A percentile compares a stretch with the other conserved stretches of the same genome.
These are phyloP conservation scores for Microbotryum violaceum DNA, from an alignment of 1,284 basidiomycete species.

Conservation along the genomic window DNA sequence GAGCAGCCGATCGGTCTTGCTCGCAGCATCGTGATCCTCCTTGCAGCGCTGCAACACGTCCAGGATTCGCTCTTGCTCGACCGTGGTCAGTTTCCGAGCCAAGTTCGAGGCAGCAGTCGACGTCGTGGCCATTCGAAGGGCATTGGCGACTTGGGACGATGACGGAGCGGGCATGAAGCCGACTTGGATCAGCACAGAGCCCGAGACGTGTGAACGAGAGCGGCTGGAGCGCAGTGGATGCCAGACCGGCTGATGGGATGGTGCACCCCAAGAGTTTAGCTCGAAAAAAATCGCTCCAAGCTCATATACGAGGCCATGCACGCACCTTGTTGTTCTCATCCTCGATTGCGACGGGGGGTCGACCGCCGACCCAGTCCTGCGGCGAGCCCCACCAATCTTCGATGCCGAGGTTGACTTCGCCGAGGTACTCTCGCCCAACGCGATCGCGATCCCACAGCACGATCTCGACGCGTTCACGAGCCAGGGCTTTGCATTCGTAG, in stretches of 20 bases:
- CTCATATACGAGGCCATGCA: constrained; percentile 52
- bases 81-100: constrained; percentile 49
- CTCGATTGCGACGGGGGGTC: constrained; percentile 14
- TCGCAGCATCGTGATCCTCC: constrained; percentile 52
- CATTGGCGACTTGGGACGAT: constrained; percentile 68
- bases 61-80: constrained; percentile 9
- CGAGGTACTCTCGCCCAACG: constrained; percentile 59
- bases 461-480: constrained; percentile 53
- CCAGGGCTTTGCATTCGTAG: constrained; percentile 37
- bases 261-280: constrained; percentile 53
- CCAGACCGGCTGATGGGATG: constrained; percentile 30
- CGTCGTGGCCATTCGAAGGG: constrained; percentile 43
- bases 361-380: constrained; percentile 39
- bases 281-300: background rate
- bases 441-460: constrained; percentile 89
- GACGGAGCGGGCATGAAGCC: constrained; percentile 57
- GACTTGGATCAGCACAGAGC: constrained; percentile 44
- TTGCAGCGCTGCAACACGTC: constrained; percentile 4
- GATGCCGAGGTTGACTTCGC: constrained; percentile 68
- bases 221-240: constrained; percentile 22
- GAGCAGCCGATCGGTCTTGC: constrained; percentile 50
- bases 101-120: constrained; percentile 40
- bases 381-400: constrained; percentile 67
- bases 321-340: constrained; percentile 41
- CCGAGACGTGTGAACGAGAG: constrained; percentile 17